Evolutionary conservation across 495 filamentous ascomycete genomes (phyloP), one percentile per base, ranked within the genome.

Genomic region (Hypoxylon cercidicola): DNA sequence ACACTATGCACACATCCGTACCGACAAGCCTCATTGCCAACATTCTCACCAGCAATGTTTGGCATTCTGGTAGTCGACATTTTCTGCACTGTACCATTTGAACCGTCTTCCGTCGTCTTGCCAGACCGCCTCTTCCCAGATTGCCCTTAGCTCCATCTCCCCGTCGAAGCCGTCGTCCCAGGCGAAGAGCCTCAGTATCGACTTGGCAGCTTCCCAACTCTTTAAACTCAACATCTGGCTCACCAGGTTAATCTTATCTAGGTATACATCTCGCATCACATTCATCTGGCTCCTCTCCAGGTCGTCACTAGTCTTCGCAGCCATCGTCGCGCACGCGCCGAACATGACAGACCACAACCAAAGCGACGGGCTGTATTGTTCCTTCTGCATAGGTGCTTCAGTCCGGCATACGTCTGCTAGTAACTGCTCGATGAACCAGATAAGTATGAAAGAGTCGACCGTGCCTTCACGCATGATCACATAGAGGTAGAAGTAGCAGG

Each of bases 261-360:
- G 54, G 44, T 73, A 73, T 9, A 64, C 39, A 7, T 64, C 65
- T 55, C 62, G 62, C 23, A 65, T 52, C 47, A 51, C 61, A 18
- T 65, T 62, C 40, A 72, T 66, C 53, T 75, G 72, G 21, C 30
- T 52, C 56, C 56, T 49, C 37, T 75, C 71, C 40, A 60, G 52
- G 18, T 56, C 60, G 52, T 61, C 69, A 53, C 50, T 59, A 2
- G 61, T 62, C 45, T 64, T 64, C 9, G 71, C 67, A 19, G 71
- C 43, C 55, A 64, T 62, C 30, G 70, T 69, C 21, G 61, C 64
- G 37, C 71, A 71, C 16, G 69, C 69, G 16, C 71, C 71, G 40
- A 75, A 74, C 66, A 74, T 66, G 23, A 71, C 67, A 2, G 68
- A 66, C 73, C 72, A 75, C 20, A 75, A 71, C 71, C 73, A 75